Evolutionary conservation across 768 basidiomycete genomes (phyloP), one percentile per base, ranked within the genome.

Genomic region (Dioszegia crocea): DNA sequence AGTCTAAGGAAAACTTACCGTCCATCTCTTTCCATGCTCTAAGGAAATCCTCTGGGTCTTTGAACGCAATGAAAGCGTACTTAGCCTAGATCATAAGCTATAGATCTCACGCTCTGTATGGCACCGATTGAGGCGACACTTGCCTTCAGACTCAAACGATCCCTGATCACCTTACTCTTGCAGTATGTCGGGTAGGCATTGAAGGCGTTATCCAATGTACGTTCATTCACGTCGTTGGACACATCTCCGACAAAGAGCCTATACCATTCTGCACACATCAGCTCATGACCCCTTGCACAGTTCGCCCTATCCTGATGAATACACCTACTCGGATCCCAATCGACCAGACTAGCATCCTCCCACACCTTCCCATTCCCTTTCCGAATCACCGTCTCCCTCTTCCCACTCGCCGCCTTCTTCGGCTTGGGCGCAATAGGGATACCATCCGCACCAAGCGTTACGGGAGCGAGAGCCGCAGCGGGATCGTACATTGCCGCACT

Each of bases 21-120:
- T 97, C 92, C 93, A 96, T 98, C 77, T 98, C 93, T 76, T 97
- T 97, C 94, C 94, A 99, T 17, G 94, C 94, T 74, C 86, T 93
- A 57, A 99, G 76, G 77, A 98, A 97, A 76, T 99, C 96, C 78
- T 99, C 96, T 0, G 96, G 96, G 72, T 98, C 96, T 43, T 89
- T 90, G 78, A 98, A 99, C 1, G 91, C 91, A 26, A 98, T 91
- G 72, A 99, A 99, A 3, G 93, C 96, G 72, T 86, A 99, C 76
- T 90, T 96, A 0, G 94, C 93, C 91, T 94, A 56, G 11, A 38
- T n/a, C 31, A 38, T 63, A 43, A 63, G 52, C 57, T n/a, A 11
- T n/a, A n/a, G n/a, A n/a, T n/a, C n/a, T n/a, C n/a, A n/a, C n/a
- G n/a, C n/a, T n/a, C n/a, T n/a, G n/a, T n/a, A n/a, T n/a, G n/a